Conservation (phyloP, 352 stramenopile species). For the Pythium brachiatum region DNA sequence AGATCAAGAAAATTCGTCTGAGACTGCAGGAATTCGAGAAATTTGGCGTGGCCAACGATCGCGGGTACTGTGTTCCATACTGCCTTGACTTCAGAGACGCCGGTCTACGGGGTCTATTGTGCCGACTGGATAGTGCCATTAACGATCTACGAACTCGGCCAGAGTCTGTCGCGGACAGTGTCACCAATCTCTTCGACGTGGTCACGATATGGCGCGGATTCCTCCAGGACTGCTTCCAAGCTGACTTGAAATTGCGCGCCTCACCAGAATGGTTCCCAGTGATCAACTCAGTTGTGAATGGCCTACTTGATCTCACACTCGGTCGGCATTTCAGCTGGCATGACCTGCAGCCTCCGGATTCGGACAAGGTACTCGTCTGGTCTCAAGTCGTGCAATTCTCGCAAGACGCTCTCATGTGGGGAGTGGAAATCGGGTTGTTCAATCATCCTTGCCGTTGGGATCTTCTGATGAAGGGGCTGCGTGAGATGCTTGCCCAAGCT, state of each 20-base stretch:
- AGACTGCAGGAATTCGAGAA: conserved; percentile 31
- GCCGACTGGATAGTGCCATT: conserved; percentile 8
- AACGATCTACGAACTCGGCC: background rate
- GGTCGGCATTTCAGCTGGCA: conserved; percentile 1
- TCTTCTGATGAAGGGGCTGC: conserved; percentile 10
- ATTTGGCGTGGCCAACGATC: background rate
- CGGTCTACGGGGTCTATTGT: conserved; percentile 29
- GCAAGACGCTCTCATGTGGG: conserved; percentile 25
- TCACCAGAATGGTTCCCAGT: conserved; percentile 3
- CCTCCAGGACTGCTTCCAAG: conserved; percentile 19
- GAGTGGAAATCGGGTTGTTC: conserved; percentile 21
- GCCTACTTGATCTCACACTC: conserved; percentile 9
- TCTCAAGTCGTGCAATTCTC: background rate
- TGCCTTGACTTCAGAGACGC: conserved; percentile 53
- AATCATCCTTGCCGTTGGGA: conserved; percentile 6
- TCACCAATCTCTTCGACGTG: background rate
- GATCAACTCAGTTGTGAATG: background rate
- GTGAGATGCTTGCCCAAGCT: background rate
- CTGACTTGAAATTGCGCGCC: conserved; percentile 7
- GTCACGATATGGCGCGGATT: conserved; percentile 15
- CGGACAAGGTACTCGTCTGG: background rate
- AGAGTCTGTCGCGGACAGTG: background rate
- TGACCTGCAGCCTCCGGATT: background rate
- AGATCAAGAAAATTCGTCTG: conserved; percentile 63
- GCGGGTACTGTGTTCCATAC: conserved; percentile 62